Evolutionary conservation across 306 rosid species (phyloP).

Genomic region (Dryas alaskensis): DNA sequence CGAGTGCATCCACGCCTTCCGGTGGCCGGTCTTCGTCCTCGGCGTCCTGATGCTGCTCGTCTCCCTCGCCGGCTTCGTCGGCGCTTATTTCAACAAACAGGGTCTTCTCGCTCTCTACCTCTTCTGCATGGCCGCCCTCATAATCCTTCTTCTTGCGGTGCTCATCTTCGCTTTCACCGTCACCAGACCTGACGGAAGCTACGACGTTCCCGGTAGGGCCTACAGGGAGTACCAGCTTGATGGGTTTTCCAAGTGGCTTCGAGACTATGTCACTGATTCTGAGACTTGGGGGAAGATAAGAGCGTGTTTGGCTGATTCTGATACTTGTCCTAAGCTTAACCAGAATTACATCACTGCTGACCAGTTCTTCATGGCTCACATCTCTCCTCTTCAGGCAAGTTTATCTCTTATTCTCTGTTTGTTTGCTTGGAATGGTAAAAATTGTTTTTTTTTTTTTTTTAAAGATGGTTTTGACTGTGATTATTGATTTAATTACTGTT

Average conservation of each 20-base stretch:
- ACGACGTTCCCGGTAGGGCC: slow-evolving; percentile 48
- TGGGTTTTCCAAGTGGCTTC: slow-evolving; percentile 64
- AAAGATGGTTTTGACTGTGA: neutral
- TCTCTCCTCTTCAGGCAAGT: slow-evolving; percentile 79
- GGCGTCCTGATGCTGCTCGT: slow-evolving; percentile 72
- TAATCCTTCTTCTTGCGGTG: slow-evolving; percentile 51
- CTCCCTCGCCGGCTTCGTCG: slow-evolving; percentile 73
- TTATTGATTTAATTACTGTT: neutral
- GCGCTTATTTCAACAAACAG: slow-evolving; percentile 75
- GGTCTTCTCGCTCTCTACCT: slow-evolving; percentile 80
- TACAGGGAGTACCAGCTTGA: slow-evolving; percentile 59
- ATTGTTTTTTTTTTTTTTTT: neutral
- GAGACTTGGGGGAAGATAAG: slow-evolving; percentile 59
- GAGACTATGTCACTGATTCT: slow-evolving; percentile 48
- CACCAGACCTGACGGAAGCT: slow-evolving; percentile 57
- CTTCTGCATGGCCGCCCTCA: slow-evolving; percentile 74
- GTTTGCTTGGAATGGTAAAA: neutral
- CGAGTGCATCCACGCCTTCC: slow-evolving; percentile 65
- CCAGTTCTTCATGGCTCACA: slow-evolving; percentile 59
- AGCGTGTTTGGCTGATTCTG: slow-evolving; percentile 71
- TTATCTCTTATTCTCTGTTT: neutral
- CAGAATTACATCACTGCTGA: slow-evolving; percentile 51
- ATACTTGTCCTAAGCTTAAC: slow-evolving; percentile 48
- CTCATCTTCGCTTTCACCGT: slow-evolving; percentile 76
- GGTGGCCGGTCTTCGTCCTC: slow-evolving; percentile 70